Percentiles rank a stretch among this genome's conserved stretches.
Conservation (phyloP, 1,284 basidiomycete genomes). For the Lignosus rhinocerotis region DNA sequence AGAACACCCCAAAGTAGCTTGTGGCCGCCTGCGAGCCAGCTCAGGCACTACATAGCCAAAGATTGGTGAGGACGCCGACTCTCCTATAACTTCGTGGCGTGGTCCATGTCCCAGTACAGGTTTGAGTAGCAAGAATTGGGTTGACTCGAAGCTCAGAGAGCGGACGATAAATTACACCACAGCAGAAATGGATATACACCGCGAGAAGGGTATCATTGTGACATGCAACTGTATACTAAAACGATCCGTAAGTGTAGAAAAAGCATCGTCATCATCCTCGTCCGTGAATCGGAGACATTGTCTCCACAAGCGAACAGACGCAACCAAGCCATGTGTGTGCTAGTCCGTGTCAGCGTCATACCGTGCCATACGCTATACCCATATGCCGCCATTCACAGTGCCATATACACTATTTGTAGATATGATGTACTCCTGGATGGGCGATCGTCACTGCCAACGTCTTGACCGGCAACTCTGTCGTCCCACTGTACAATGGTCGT, state of each 20-base stretch:
- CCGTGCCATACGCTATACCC: neutral
- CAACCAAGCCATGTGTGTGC: neutral
- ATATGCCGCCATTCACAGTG: neutral
- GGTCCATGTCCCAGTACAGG: neutral
- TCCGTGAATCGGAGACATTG: neutral
- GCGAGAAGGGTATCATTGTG: constrained; percentile 20
- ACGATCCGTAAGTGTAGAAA: constrained; percentile 19
- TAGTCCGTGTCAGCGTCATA: neutral
- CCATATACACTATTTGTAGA: neutral
- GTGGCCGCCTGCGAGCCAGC: too few relatives aligned
- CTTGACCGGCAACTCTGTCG: neutral
- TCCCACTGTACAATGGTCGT: neutral
- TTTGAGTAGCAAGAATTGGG: neutral
- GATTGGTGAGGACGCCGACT: too few relatives aligned
- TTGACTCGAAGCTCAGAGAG: neutral
- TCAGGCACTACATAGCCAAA: too few relatives aligned
- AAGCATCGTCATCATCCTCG: neutral
- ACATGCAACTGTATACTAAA: constrained; percentile 24
- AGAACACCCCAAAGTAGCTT: neutral
- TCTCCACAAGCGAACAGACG: neutral
- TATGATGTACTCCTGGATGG: neutral
- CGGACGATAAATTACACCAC: constrained; percentile 16
- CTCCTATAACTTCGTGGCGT: too few relatives aligned
- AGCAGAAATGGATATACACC: constrained; percentile 23
- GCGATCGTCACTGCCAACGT: constrained; percentile 7